phyloP scores from a whole-genome alignment of 2,329 filamentous ascomycete genomes.

The Alternaria atra region DNA sequence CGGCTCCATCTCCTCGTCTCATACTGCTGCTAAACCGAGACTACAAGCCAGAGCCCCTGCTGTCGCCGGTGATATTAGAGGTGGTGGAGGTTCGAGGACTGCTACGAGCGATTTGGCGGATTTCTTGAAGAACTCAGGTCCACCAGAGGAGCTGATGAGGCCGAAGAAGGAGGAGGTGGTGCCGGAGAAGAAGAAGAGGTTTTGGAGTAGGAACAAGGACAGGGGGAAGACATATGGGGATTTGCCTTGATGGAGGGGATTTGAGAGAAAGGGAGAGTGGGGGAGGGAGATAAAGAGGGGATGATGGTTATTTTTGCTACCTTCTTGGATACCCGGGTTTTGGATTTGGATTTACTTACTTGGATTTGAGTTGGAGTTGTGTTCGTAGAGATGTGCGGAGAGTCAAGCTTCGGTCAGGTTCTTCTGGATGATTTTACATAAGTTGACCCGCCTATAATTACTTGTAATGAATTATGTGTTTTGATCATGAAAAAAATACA shows the following conservation, averaged over 20 bases:
- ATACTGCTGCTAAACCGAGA: conserved; percentile 32
- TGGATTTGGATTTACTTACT: background rate
- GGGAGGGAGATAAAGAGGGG: too few species aligned
- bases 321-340: background rate
- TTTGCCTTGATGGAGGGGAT: conserved; percentile 10
- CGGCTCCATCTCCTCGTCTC: conserved; percentile 23
- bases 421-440: background rate
- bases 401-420: background rate
- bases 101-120: conserved; percentile 55
- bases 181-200: conserved; percentile 42
- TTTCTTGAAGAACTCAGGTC: conserved; percentile 54
- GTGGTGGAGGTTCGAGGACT: conserved; percentile 26
- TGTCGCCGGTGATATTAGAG: conserved; percentile 23
- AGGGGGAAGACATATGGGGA: conserved; percentile 41
- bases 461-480: background rate
- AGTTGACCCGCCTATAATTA: background rate
- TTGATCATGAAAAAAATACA: background rate
- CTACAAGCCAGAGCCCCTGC: conserved; percentile 41
- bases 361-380: background rate
- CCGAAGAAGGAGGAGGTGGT: conserved; percentile 36
- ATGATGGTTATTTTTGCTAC: background rate
- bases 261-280: too few species aligned
- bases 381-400: background rate
- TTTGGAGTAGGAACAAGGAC: conserved; percentile 46
- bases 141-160: conserved; percentile 37